Evolutionary conservation across 495 filamentous ascomycete species (phyloP), one percentile per base, ranked within the genome.

Genomic region (Pseudoneurospora amorphoporcata): DNA sequence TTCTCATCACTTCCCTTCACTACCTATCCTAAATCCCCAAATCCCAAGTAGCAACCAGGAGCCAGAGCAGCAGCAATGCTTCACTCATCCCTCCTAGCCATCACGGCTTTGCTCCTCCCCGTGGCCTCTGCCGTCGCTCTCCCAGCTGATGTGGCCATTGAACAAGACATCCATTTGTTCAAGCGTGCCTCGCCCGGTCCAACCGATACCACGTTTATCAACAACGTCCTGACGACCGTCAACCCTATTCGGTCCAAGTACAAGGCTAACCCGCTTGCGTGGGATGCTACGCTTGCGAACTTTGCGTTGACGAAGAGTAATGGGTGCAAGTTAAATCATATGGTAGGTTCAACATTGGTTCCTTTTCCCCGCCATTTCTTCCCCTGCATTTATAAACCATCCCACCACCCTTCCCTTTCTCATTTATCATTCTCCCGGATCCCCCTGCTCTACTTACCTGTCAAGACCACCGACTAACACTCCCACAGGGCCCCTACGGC

Each of bases 241-340:
- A 77, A 77, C 70, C 39, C 69, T 3, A 73, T 75, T 70, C 72
- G 75, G 29, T 17, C 37, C 42, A 32, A 65, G 37, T 72, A 75
- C 53, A 12, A 38, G 5, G 76, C 76, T 3, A 23, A 43, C 0
- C 19, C 68, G 0, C 68, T 77, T 0, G 23, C 43, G 3, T 77
- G 75, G 76, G 65, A 72, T 58, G 45, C 76, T 8, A 71, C 65
- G n/a, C 43, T 76, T 53, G 75, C 76, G 9, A 32, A 37, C 0
- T 45, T 68, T 16, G 73, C 76, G 3, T 53, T 75, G 23, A 37
- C 17, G n/a, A 77, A 77, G 68, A 41, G 70, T 29, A 77, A 77
- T 35, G 75, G 71, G 9, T 77, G 75, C 68, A 72, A 37, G 37
- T 43, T 77, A 16, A 69, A 76, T 61, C 76, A 77, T 47, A 68